Evolutionary conservation across 2,329 filamentous ascomycete species (phyloP).

Genomic region (Fusarium sulawesiense): DNA sequence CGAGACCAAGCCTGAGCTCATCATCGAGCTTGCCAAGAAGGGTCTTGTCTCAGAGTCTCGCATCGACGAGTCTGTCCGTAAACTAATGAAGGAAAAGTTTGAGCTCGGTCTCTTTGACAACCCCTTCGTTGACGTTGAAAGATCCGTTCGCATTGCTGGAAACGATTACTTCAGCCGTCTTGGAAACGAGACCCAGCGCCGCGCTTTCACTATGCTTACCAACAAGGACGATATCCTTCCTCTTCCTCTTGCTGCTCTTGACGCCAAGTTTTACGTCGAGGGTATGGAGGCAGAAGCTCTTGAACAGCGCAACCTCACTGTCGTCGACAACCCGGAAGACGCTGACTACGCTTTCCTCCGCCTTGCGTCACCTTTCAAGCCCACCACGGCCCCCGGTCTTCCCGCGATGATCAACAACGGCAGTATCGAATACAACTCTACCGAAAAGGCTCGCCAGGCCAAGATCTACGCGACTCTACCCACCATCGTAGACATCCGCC

Average conservation of each 20-base stretch:
- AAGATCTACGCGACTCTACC: slow-evolving; percentile 53
- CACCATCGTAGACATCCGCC: slow-evolving; percentile 58
- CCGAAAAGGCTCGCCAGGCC: slow-evolving; percentile 43
- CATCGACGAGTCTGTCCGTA: slow-evolving; percentile 59
- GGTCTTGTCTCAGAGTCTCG: slow-evolving; percentile 54
- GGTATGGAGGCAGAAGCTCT: slow-evolving; percentile 30
- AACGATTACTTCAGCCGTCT: slow-evolving; percentile 55
- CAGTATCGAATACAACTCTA: slow-evolving; percentile 54
- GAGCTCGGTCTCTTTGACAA: slow-evolving; percentile 63
- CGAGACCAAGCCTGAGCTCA: slow-evolving; percentile 59
- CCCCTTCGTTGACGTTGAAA: slow-evolving; percentile 60
- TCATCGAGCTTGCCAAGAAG: slow-evolving; percentile 60
- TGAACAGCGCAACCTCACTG: slow-evolving; percentile 44
- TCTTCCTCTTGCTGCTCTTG: slow-evolving; percentile 15
- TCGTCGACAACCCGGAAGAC: slow-evolving; percentile 52
- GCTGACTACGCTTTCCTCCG: slow-evolving; percentile 57
- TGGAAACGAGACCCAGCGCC: slow-evolving; percentile 44
- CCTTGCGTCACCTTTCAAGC: slow-evolving; percentile 53
- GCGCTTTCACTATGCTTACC: slow-evolving; percentile 46
- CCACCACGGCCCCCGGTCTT: slow-evolving; percentile 50
- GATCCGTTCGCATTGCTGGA: slow-evolving; percentile 52
- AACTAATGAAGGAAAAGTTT: slow-evolving; percentile 63
- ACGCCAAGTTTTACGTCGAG: slow-evolving; percentile 42
- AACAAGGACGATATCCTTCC: slow-evolving; percentile 43
- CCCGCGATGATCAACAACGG: slow-evolving; percentile 55